phyloP scores from a whole-genome alignment of 2,329 filamentous ascomycete species.

The Curvularia eragrostidis region DNA sequence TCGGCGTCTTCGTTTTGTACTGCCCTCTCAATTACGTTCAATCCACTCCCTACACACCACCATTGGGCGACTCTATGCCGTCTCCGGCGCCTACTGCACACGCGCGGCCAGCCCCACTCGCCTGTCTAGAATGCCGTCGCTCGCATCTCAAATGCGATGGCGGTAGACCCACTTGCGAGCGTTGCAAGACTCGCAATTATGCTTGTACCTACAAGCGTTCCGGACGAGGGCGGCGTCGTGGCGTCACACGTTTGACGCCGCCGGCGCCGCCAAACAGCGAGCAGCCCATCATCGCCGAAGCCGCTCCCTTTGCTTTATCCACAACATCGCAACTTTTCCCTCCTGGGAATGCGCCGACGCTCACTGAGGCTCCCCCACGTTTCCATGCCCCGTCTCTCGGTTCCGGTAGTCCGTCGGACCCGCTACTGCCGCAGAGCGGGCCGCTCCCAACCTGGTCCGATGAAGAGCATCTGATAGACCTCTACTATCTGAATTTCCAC shows the following conservation, averaged over 20 bases:
- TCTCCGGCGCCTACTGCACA: slow-evolving; percentile 3
- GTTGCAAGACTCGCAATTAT: slow-evolving; percentile 49
- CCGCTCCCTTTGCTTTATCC: background rate
- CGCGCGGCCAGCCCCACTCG: slow-evolving; percentile 35
- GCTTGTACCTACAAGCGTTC: slow-evolving; percentile 56
- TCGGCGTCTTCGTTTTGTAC: slow-evolving; percentile 8
- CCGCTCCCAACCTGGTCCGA: slow-evolving; percentile 7
- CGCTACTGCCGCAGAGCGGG: slow-evolving; percentile 1
- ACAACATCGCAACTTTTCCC: background rate
- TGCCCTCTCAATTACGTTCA: slow-evolving; percentile 8
- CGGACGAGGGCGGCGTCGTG: slow-evolving; percentile 51
- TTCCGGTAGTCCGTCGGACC: background rate
- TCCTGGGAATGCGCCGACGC: background rate
- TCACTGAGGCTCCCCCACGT: background rate
- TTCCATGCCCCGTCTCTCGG: slow-evolving; percentile 1
- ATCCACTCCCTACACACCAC: background rate
- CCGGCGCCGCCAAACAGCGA: slow-evolving; percentile 9
- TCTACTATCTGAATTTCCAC: slow-evolving; percentile 62
- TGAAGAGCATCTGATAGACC: slow-evolving; percentile 47
- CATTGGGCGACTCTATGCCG: slow-evolving; percentile 8
- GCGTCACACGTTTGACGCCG: slow-evolving; percentile 28
- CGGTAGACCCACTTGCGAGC: slow-evolving; percentile 51
- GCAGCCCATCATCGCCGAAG: slow-evolving; percentile 11
- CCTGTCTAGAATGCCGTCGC: slow-evolving; percentile 57
- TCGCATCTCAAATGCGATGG: slow-evolving; percentile 59